These are phyloP conservation scores for Solanum lignicaule DNA, from an alignment of 257 asterid species.

Conservation along the genomic window DNA sequence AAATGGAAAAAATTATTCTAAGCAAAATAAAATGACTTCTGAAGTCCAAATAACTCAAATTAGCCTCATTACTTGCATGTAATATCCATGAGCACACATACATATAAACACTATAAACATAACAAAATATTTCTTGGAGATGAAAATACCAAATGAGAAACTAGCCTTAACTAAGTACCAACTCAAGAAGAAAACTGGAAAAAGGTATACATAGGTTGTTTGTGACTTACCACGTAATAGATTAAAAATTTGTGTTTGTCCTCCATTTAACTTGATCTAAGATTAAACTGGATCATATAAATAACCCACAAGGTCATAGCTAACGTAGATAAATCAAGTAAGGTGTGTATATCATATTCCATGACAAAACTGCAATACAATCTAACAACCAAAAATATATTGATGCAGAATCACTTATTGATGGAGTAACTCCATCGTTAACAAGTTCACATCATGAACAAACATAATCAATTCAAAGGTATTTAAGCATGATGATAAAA, in stretches of 20 bases:
- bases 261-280: conserved; percentile 67
- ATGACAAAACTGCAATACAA: conserved; percentile 66
- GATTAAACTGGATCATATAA: conserved; percentile 55
- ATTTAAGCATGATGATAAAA: too few species aligned
- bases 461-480: too few species aligned
- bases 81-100: too few species aligned
- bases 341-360: conserved; percentile 75
- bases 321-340: conserved; percentile 61
- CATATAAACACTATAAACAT: too few species aligned
- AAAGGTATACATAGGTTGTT: background rate
- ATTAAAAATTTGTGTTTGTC: conserved; percentile 53
- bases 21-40: too few species aligned
- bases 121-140: too few species aligned
- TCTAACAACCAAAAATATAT: conserved; percentile 45
- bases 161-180: background rate
- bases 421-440: too few species aligned
- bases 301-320: conserved; percentile 69
- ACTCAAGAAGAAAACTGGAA: background rate
- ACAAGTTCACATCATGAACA: too few species aligned
- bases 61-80: too few species aligned
- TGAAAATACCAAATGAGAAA: background rate
- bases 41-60: too few species aligned
- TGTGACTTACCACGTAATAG: conserved; percentile 55
- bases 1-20: too few species aligned
- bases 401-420: too few species aligned